Evolutionary conservation across 805 yeast species (phyloP), one percentile per base, ranked within the genome.

Genomic region (Saturnispora diversa): DNA sequence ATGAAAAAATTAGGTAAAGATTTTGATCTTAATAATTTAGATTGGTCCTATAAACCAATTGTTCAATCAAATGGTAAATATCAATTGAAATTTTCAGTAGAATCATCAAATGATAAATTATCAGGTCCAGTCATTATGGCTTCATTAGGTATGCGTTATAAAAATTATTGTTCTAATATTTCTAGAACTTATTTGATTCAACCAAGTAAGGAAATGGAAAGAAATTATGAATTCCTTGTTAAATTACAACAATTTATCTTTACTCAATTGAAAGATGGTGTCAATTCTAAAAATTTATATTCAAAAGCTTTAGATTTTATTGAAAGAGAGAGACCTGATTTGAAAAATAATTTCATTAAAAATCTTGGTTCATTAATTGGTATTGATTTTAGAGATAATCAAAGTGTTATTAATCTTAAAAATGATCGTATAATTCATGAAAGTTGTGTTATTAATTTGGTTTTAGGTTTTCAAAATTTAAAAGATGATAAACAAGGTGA

Each of bases 11-110:
- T 75, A 35, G 80, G 82, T 34, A 65, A 72, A 25, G 90, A 82
- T 40, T 81, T 87, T 46, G 94, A 86, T 53, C 66, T 80, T 5
- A 77, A 75, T 46, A 74, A 77, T 47, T 64, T 90, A 16, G 97
- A 90, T 58, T 90, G 97, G 96, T 84, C 94, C 49, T 86, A 84
- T 60, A 77, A 87, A 41, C 97, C 97, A 22, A 84, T 87, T 39
- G 72, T 87, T 39, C 94, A 86, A 64, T 81, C 94, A 50, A 94
- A 94, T 40, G 86, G 85, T 26, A 76, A 77, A 41, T 88, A 78
- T 55, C 95, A 87, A 59, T 67, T 88, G 54, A 79, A 73, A 52
- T 88, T 94, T 31, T 78, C 90, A 43, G 95, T 94, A 1, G 75
- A 78, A 43, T 80, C 95, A 1, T 74, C 75, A 39, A 72, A 75